phyloP scores from a whole-genome alignment of 768 basidiomycete species.

The Lentinula lateritia region DNA sequence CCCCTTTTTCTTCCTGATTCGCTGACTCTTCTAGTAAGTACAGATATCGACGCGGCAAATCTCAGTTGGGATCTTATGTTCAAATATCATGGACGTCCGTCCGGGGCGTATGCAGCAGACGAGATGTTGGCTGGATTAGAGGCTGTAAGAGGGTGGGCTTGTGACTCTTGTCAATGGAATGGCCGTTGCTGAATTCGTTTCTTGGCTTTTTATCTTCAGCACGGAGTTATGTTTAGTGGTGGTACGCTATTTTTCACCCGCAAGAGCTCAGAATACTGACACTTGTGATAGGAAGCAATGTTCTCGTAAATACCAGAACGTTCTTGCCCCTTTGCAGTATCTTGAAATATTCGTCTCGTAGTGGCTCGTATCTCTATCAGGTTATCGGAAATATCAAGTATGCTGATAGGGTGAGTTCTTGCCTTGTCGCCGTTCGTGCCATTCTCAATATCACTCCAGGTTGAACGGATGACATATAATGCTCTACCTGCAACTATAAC shows the following conservation, averaged over 20 bases:
- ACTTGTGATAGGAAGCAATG: constrained; percentile 44
- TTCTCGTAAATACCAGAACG: constrained; percentile 38
- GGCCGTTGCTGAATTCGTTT: neutral
- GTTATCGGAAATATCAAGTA: constrained; percentile 50
- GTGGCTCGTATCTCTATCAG: constrained; percentile 52
- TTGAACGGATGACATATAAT: constrained; percentile 47
- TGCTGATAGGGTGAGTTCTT: constrained; percentile 31
- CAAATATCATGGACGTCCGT: constrained; percentile 53
- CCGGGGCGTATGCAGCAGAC: constrained; percentile 51
- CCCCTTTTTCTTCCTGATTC: neutral
- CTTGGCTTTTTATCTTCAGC: constrained; percentile 17
- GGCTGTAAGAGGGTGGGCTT: constrained; percentile 40
- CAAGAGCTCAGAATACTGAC: neutral
- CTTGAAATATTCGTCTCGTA: constrained; percentile 11
- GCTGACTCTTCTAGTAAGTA: neutral
- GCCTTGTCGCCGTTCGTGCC: neutral
- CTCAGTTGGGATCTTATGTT: constrained; percentile 50
- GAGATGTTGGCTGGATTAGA: constrained; percentile 51
- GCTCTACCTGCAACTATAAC: constrained; percentile 44
- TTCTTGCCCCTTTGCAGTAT: neutral
- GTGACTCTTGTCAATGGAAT: too few species aligned
- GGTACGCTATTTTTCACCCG: constrained; percentile 22
- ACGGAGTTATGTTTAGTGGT: constrained; percentile 53
- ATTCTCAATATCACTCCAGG: constrained; percentile 12
- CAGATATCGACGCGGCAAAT: constrained; percentile 47